These are phyloP conservation scores for Rhodosporidiobolus sp. DNA, from an alignment of 768 basidiomycete species.

Conservation along the genomic window DNA sequence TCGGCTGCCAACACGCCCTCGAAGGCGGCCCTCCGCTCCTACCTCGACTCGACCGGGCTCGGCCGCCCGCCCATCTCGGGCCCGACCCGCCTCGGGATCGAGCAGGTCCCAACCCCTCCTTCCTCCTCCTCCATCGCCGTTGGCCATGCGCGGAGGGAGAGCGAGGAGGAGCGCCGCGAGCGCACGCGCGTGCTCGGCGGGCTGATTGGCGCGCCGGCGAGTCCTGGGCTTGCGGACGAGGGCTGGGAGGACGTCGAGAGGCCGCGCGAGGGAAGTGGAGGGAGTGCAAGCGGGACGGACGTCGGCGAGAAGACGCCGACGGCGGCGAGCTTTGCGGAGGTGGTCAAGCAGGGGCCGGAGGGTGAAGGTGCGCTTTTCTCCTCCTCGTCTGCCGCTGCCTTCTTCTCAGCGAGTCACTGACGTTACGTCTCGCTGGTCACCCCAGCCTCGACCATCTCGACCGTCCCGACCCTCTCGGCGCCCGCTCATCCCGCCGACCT, in stretches of 20 bases:
- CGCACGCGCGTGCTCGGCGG: background rate
- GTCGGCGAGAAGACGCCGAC: no score
- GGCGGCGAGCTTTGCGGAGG: no score
- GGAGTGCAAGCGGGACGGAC: no score
- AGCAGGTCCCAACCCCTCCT: background rate
- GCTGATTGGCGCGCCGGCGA: background rate
- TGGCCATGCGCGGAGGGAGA: background rate
- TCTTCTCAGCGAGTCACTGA: no score
- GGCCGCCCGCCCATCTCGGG: background rate
- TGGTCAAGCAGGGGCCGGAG: no score
- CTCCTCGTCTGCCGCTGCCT: no score
- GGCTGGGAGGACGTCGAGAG: background rate
- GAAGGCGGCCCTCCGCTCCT: background rate
- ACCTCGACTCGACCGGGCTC: background rate
- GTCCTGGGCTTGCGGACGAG: background rate
- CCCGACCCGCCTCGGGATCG: background rate
- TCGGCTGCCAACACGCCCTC: background rate
- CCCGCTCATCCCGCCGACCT: no score
- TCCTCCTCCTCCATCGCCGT: no score
- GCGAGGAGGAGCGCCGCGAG: background rate
- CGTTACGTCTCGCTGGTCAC: no score
- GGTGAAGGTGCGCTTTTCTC: no score
- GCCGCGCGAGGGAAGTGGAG: background rate
- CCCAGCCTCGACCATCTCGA: no score
- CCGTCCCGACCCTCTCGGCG: no score